phyloP scores from a whole-genome alignment of 306 rosid species.

The Lotus japonicus region DNA sequence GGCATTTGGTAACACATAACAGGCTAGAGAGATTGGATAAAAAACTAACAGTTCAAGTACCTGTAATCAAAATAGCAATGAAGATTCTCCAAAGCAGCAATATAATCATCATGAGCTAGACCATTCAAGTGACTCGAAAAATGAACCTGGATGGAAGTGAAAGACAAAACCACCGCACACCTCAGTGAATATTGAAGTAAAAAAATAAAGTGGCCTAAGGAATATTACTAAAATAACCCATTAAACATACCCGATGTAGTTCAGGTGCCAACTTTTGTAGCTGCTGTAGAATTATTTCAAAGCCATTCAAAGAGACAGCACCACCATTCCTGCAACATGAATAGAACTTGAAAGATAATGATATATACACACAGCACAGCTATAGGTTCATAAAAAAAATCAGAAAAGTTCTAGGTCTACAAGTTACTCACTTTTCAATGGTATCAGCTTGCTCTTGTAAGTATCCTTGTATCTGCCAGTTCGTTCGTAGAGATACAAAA shows the following conservation, averaged over 20 bases:
- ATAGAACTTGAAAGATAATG: slow-evolving; percentile 17
- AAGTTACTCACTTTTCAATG: slow-evolving; percentile 60
- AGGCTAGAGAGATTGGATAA: neutral
- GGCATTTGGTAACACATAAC: neutral
- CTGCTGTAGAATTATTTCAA: slow-evolving; percentile 62
- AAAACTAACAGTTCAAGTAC: slow-evolving; percentile 33
- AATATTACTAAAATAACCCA: neutral
- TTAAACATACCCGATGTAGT: slow-evolving; percentile 71
- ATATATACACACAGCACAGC: slow-evolving; percentile 10
- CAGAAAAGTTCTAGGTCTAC: neutral
- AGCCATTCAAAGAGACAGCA: slow-evolving; percentile 61
- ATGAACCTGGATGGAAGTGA: slow-evolving; percentile 64
- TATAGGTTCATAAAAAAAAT: neutral
- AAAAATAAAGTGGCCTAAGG: neutral
- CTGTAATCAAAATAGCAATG: slow-evolving; percentile 96
- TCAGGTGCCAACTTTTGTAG: slow-evolving; percentile 91
- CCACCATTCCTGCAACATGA: slow-evolving; percentile 59
- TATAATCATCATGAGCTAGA: slow-evolving; percentile 76
- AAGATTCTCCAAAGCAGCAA: slow-evolving; percentile 80
- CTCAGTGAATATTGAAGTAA: neutral
- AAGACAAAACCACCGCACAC: slow-evolving; percentile 10
- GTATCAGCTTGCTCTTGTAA: slow-evolving; percentile 88
- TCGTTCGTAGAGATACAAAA: slow-evolving; percentile 67
- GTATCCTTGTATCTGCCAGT: slow-evolving; percentile 93
- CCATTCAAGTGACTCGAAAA: slow-evolving; percentile 78